Evolutionary conservation across 495 filamentous ascomycete species (phyloP), one percentile per base, ranked within the genome.

Genomic region (Halenospora varia): DNA sequence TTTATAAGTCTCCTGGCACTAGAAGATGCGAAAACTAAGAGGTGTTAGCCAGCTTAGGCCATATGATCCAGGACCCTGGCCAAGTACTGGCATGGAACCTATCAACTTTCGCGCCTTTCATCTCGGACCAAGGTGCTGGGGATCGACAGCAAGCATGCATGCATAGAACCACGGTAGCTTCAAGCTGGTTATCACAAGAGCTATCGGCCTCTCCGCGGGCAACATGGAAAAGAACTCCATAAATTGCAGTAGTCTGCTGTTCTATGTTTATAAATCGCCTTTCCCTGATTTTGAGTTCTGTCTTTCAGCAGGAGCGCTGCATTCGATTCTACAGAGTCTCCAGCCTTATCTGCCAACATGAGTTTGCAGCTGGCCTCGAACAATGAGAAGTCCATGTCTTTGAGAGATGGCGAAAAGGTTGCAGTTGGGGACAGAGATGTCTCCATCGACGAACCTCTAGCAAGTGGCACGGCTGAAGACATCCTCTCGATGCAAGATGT

Each of bases 401-500:
- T 24, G 20, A 60, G 55, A 23, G 52, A 46, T 35, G 47, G 19
- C 22, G 58, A 65, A 35, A 64, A 64, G 44, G 48, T 44, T 23
- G 52, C 47, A 25, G 1, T 42, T 35, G 52, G 17, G n/a, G 58
- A 58, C 19, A 39, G 42, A 18, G 51, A 54, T 1, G 22, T 29
- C 17, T 39, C 35, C 40, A 11, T 44, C 19, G 25, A 67, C 17
- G 56, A 49, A 25, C 41, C 49, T 35, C 68, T 66, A 18, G 25
- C 67, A 20, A 44, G 48, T 39, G 59, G 70, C n/a, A n/a, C n/a
- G 49, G 74, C 71, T 29, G 75, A 75, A 54, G 77, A 83, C 53
- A 71, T 84, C 48, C 68, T 84, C 6, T 68, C 75, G 8, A 10
- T 45, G 19, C 71, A 78, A 47, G 73, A 79, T 49, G 68, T 82